These are phyloP conservation scores for Rubus parviflorus DNA, from an alignment of 306 rosid genomes.

Conservation along the genomic window DNA sequence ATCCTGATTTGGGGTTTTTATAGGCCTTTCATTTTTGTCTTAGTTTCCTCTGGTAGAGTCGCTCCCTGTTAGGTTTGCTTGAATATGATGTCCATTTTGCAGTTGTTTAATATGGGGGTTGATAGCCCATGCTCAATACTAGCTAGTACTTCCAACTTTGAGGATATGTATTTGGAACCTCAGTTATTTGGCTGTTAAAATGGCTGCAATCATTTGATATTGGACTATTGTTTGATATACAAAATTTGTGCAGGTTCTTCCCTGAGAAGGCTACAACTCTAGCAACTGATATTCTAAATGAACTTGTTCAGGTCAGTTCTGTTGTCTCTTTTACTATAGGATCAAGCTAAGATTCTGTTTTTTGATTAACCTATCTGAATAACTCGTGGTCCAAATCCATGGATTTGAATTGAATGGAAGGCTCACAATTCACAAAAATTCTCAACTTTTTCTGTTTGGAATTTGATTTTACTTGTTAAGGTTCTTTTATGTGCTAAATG, in stretches of 20 bases:
- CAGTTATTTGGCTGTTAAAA: background rate
- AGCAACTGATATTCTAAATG: slow-evolving; percentile 67
- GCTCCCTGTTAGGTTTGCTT: background rate
- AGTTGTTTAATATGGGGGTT: background rate
- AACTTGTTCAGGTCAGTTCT: slow-evolving; percentile 71
- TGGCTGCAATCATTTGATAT: slow-evolving; percentile 7
- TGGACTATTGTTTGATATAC: slow-evolving; percentile 15
- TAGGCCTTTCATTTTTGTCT: background rate
- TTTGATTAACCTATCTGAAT: slow-evolving; percentile 3
- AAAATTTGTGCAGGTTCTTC: slow-evolving; percentile 65
- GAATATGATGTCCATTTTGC: background rate
- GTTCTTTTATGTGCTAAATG: slow-evolving; percentile 21
- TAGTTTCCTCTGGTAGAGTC: background rate
- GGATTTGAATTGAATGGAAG: background rate
- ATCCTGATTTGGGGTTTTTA: background rate
- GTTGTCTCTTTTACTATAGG: background rate
- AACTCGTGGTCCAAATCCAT: slow-evolving; percentile 3
- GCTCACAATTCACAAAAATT: background rate
- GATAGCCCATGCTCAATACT: background rate
- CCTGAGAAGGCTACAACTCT: slow-evolving; percentile 75
- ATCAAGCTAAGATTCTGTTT: background rate
- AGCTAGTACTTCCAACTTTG: background rate
- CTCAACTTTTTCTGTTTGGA: slow-evolving; percentile 5
- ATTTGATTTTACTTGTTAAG: slow-evolving; percentile 15
- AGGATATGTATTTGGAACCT: background rate